Percentiles rank a stretch among this genome's conserved stretches.
Evolutionary conservation across 164 flowering plant species (phyloP).

Genomic region (Litsea cubeba): DNA sequence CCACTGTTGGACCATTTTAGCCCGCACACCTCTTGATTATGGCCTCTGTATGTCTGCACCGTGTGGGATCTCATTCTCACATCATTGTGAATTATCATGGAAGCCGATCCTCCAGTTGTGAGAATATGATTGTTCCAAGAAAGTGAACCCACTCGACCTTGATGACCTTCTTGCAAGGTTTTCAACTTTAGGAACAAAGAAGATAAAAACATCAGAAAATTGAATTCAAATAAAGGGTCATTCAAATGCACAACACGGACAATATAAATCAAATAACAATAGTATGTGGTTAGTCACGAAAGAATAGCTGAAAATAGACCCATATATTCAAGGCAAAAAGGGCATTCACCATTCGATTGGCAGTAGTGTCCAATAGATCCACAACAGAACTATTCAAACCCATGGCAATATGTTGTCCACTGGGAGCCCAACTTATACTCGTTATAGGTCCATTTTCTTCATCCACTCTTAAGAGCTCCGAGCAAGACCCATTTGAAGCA

Average conservation of each 20-base stretch:
- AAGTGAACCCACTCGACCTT: constrained; percentile 25
- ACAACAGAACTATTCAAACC: constrained; percentile 30
- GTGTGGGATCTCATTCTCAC: constrained; percentile 13
- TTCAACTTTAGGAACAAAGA: neutral
- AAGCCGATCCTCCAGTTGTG: constrained; percentile 41
- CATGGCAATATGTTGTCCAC: constrained; percentile 32
- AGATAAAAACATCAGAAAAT: too few relatives aligned
- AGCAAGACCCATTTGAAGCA: constrained; percentile 3
- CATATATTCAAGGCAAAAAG: too few relatives aligned
- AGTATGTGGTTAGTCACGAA: constrained; percentile 11
- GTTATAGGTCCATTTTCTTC: constrained; percentile 18
- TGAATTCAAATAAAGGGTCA: too few relatives aligned
- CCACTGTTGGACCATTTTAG: constrained; percentile 4
- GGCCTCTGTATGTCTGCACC: neutral
- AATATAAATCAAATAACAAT: too few relatives aligned
- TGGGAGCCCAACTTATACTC: constrained; percentile 42
- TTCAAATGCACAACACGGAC: too few relatives aligned
- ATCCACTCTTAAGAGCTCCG: constrained; percentile 12
- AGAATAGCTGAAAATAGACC: neutral
- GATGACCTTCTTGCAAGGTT: constrained; percentile 24
- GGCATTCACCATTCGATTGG: too few relatives aligned
- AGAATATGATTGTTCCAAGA: constrained; percentile 42
- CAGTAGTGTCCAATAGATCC: constrained; percentile 35
- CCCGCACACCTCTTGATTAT: constrained; percentile 5
- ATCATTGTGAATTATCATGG: constrained; percentile 42